phyloP scores from a whole-genome alignment of 345 rosid species.

The Pistacia vera region DNA sequence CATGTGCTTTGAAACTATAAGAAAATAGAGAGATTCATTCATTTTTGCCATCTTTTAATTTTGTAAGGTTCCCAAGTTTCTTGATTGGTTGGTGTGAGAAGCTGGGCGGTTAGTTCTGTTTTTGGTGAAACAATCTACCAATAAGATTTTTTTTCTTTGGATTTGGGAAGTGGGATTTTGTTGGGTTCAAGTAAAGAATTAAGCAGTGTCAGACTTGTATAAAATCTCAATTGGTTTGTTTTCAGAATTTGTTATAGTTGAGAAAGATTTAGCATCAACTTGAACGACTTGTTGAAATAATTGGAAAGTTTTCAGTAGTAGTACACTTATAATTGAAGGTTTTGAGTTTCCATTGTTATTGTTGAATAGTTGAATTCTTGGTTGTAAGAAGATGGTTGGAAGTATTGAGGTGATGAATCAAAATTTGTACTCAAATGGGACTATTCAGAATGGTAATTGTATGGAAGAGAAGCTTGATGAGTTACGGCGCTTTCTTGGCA shows the following conservation, averaged over 20 bases:
- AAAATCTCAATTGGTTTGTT: constrained; percentile 25
- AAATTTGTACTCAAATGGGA: constrained; percentile 40
- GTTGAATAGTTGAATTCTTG: constrained; percentile 20
- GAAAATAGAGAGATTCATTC: background rate
- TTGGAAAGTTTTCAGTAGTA: background rate
- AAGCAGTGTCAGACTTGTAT: constrained; percentile 8
- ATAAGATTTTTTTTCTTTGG: constrained; percentile 36
- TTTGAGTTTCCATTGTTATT: constrained; percentile 12
- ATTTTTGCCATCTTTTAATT: background rate
- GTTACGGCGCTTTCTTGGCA: constrained; percentile 53
- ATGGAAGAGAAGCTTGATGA: constrained; percentile 73
- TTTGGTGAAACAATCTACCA: constrained; percentile 45
- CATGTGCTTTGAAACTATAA: constrained; percentile 8
- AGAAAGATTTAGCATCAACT: background rate
- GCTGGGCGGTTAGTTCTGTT: constrained; percentile 30
- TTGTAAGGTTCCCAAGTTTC: constrained; percentile 7
- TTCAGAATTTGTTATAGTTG: constrained; percentile 10
- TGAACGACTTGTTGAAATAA: background rate
- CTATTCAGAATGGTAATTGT: constrained; percentile 46
- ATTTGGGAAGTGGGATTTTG: background rate
- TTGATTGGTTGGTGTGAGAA: constrained; percentile 37
- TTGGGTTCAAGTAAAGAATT: constrained; percentile 12
- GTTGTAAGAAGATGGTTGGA: constrained; percentile 55
- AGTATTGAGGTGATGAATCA: constrained; percentile 37
- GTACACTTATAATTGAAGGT: constrained; percentile 2